Conservation (phyloP, 352 stramenopile species). For the Phytophthora pluvialis region DNA sequence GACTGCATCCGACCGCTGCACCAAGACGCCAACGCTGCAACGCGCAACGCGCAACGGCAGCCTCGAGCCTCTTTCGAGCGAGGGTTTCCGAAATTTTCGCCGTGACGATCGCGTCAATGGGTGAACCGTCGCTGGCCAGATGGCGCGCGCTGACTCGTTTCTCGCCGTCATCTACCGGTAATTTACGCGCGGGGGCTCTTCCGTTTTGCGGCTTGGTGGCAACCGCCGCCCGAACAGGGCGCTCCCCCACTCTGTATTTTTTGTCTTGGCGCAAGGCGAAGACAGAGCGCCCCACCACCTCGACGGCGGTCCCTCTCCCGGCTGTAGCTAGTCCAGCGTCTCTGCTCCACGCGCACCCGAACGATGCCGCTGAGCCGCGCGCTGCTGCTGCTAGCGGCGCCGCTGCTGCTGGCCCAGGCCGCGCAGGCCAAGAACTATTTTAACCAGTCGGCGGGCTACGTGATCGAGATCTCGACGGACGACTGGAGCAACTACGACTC, state of each 20-base stretch:
- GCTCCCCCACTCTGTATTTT: conserved; percentile 47
- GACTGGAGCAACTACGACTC: conserved; percentile 87
- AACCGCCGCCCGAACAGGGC: conserved; percentile 8
- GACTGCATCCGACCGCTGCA: too few species aligned
- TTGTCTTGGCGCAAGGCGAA: conserved; percentile 33
- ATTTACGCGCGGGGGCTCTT: conserved; percentile 24
- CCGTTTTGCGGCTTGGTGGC: conserved; percentile 29
- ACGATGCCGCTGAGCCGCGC: conserved; percentile 15
- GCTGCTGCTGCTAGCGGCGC: conserved; percentile 15
- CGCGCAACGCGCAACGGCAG: too few species aligned
- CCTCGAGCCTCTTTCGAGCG: too few species aligned
- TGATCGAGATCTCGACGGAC: conserved; percentile 70
- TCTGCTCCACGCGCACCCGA: conserved; percentile 2
- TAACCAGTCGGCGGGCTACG: conserved; percentile 74
- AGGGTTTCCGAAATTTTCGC: conserved; percentile 35
- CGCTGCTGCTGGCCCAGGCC: conserved; percentile 34
- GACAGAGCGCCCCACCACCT: conserved; percentile 30
- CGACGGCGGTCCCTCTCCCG: conserved; percentile 19
- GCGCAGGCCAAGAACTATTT: conserved; percentile 50
- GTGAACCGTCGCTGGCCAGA: conserved; percentile 31
- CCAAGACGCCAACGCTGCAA: too few species aligned
- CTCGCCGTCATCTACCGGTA: conserved; percentile 34
- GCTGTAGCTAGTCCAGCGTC: conserved; percentile 5
- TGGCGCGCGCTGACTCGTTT: conserved; percentile 37
- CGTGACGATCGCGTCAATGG: conserved; percentile 35